Evolutionary conservation across 2,329 filamentous ascomycete species (phyloP).

Genomic region (Tolypocladium tropicale): DNA sequence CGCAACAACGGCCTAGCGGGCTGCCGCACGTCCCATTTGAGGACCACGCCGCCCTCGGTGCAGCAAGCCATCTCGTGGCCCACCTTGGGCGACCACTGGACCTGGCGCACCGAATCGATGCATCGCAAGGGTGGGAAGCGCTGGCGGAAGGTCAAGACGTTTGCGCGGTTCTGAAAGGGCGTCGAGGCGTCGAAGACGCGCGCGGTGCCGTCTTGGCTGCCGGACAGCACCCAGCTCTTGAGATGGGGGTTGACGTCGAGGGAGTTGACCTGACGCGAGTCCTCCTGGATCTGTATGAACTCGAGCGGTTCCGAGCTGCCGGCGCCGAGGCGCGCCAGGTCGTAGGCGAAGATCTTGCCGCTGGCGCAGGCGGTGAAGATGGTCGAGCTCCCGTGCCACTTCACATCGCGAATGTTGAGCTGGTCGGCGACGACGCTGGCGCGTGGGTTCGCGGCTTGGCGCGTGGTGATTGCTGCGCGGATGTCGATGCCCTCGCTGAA

Average conservation of each 20-base stretch:
- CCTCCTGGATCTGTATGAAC: conserved; percentile 48
- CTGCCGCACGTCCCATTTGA: conserved; percentile 56
- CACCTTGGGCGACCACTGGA: conserved; percentile 55
- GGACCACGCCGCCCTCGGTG: conserved; percentile 49
- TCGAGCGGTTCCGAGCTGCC: conserved; percentile 36
- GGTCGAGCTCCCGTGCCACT: conserved; percentile 43
- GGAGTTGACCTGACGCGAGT: conserved; percentile 53
- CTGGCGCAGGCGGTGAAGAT: conserved; percentile 55
- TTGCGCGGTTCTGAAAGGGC: conserved; percentile 35
- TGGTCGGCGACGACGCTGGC: conserved; percentile 39
- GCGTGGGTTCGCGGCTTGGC: conserved; percentile 31
- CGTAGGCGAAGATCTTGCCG: conserved; percentile 56
- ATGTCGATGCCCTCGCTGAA: conserved; percentile 49
- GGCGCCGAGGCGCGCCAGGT: conserved; percentile 39
- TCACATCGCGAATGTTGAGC: conserved; percentile 53
- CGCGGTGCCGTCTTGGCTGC: conserved; percentile 53
- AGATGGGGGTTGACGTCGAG: conserved; percentile 53
- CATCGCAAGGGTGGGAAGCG: conserved; percentile 28
- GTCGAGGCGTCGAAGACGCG: conserved; percentile 49
- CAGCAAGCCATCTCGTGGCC: conserved; percentile 54
- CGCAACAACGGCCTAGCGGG: conserved; percentile 41
- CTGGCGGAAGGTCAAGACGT: conserved; percentile 38
- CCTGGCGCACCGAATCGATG: conserved; percentile 41
- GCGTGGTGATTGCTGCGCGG: conserved; percentile 42
- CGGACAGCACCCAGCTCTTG: conserved; percentile 47